phyloP scores from a whole-genome alignment of 2,329 filamentous ascomycete genomes.

The Aspergillus ruber region DNA sequence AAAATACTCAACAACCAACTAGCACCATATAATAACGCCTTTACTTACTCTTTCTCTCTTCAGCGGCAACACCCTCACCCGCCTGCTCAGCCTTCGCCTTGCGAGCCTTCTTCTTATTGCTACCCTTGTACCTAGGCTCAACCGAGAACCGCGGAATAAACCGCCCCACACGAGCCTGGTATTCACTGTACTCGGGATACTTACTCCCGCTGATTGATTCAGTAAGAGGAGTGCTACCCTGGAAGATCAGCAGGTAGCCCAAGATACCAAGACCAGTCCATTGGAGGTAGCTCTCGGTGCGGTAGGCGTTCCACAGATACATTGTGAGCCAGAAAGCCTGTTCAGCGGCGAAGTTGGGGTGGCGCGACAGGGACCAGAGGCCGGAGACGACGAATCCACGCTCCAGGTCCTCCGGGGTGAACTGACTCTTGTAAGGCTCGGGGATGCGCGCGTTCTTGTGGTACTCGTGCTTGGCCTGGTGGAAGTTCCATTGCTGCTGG shows the following conservation, averaged over 20 bases:
- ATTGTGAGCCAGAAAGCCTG: conserved; percentile 82
- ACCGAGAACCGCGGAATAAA: conserved; percentile 60
- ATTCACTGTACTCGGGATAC: conserved; percentile 80
- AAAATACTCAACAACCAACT: neutral
- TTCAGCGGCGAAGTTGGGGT: conserved; percentile 92
- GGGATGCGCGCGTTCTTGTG: conserved; percentile 66
- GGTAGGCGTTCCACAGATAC: conserved; percentile 81
- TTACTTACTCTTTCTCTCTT: conserved; percentile 18
- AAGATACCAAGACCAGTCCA: conserved; percentile 70
- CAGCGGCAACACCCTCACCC: conserved; percentile 1
- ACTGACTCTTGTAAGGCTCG: conserved; percentile 43
- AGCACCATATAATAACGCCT: neutral
- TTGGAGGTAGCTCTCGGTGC: conserved; percentile 63
- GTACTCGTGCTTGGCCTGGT: conserved; percentile 73
- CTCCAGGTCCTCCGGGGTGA: conserved; percentile 69
- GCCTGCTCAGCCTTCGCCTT: conserved; percentile 7
- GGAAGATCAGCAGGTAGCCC: conserved; percentile 72
- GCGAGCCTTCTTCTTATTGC: conserved; percentile 15
- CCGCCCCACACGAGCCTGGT: conserved; percentile 74
- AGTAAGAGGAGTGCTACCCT: conserved; percentile 81
- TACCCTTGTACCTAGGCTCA: conserved; percentile 24
- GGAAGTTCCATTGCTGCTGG: conserved; percentile 87
- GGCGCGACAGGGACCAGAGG: conserved; percentile 79
- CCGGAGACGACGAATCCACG: conserved; percentile 82
- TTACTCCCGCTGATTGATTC: conserved; percentile 74